phyloP scores from a whole-genome alignment of 164 flowering plant genomes.

The Annona cherimola region DNA sequence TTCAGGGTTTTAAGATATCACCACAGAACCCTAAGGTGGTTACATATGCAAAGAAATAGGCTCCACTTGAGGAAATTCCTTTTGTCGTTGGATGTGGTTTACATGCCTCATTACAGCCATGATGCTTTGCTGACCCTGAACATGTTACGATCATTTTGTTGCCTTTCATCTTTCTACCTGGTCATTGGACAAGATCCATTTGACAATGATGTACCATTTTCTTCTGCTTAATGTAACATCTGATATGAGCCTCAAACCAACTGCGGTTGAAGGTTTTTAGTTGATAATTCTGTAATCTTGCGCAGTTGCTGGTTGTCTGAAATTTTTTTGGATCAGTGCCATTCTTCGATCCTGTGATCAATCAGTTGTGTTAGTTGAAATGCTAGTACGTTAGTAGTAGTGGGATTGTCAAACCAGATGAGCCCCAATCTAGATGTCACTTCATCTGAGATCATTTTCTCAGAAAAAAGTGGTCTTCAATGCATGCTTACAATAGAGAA shows the following conservation, averaged over 20 bases:
- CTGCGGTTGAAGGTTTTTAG: no score
- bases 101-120: not conserved
- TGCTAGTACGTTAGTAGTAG: not conserved
- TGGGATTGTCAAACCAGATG: not conserved
- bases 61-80: not conserved
- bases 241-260: no score
- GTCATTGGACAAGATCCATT: not conserved
- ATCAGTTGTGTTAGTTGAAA: not conserved
- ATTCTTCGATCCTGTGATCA: not conserved
- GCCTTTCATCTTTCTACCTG: not conserved
- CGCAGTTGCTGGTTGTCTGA: not conserved
- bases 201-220: not conserved
- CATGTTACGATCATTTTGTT: not conserved
- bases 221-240: no score
- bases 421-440: no score
- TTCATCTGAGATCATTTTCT: no score
- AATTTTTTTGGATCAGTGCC: not conserved
- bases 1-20: slow-evolving; percentile 77
- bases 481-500: no score
- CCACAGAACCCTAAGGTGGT: slow-evolving; percentile 70
- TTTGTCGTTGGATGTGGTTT: not conserved
- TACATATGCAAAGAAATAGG: slow-evolving; percentile 88
- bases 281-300: not conserved
- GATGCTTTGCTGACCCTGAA: not conserved
- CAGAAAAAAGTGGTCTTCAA: no score